phyloP scores from a whole-genome alignment of 306 rosid species.

The Prunus mongolica region DNA sequence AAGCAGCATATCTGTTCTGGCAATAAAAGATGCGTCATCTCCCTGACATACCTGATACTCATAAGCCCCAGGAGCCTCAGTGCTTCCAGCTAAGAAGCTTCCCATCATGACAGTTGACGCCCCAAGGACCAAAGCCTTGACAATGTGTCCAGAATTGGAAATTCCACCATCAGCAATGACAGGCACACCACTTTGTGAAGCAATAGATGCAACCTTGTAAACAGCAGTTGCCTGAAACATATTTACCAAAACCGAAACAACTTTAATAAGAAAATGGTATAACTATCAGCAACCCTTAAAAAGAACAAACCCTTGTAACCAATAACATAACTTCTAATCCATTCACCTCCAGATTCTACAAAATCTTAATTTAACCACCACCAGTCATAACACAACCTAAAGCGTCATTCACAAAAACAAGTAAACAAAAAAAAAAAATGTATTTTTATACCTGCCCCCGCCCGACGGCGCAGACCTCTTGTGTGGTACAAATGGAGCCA shows the following conservation, averaged over 20 bases:
- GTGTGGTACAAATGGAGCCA: constrained; percentile 94
- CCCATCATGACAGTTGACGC: constrained; percentile 99
- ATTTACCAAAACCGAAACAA: neutral
- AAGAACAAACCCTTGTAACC: neutral
- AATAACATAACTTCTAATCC: neutral
- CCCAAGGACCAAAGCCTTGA: constrained; percentile 79
- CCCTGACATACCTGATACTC: constrained; percentile 53
- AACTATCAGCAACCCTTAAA: neutral
- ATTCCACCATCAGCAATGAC: constrained; percentile 95
- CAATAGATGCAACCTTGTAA: constrained; percentile 77
- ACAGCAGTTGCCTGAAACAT: constrained; percentile 74
- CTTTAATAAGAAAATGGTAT: neutral
- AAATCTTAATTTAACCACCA: neutral
- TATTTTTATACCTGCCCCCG: constrained; percentile 73
- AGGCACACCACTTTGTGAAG: constrained; percentile 73
- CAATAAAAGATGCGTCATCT: neutral
- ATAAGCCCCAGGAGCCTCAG: constrained; percentile 86
- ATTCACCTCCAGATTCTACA: neutral
- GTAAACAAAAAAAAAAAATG: neutral
- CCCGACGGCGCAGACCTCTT: constrained; percentile 95
- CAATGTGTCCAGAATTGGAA: constrained; percentile 87
- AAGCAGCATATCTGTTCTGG: neutral
- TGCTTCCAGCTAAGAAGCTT: constrained; percentile 88
- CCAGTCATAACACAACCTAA: neutral
- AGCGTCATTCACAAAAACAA: neutral